Evolutionary conservation across 192 early-diverging fungal genomes (phyloP).

Genomic region (Lobulomyces angularis): DNA sequence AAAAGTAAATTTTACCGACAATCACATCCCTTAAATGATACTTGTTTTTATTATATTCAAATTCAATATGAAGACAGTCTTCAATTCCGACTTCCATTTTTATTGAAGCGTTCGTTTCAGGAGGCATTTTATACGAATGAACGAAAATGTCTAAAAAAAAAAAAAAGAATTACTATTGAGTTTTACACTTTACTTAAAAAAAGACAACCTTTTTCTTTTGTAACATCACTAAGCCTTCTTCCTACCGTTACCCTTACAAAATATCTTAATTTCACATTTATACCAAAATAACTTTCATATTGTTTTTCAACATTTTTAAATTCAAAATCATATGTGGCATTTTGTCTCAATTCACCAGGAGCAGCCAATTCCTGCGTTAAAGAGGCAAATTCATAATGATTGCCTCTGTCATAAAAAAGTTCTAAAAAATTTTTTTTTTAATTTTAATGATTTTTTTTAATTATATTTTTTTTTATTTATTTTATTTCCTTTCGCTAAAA

Average conservation of each 20-base stretch:
- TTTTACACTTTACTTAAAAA: no score
- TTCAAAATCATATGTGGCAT: conserved; percentile 79
- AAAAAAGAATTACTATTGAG: no score
- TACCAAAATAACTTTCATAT: conserved; percentile 94
- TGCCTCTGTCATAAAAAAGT: conserved; percentile 87
- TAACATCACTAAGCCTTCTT: conserved; percentile 75
- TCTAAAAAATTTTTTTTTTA: no score
- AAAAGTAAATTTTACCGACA: conserved; percentile 98
- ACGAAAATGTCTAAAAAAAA: conserved; percentile 99
- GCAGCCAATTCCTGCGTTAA: conserved; percentile 87
- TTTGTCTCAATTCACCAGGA: conserved; percentile 79
- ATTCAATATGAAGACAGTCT: conserved; percentile 98
- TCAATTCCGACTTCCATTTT: conserved; percentile 99
- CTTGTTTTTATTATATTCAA: conserved; percentile 98
- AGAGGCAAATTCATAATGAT: conserved; percentile 89
- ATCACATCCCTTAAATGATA: conserved; percentile 98
- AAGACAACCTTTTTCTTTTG: conserved; percentile 79
- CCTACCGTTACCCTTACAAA: conserved; percentile 87
- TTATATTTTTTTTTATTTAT: neutral
- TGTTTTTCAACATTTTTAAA: conserved; percentile 99
- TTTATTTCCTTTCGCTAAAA: no score
- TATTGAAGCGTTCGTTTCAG: conserved; percentile 85
- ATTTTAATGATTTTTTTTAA: conserved; percentile 10
- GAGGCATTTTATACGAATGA: conserved; percentile 88
- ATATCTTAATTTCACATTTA: conserved; percentile 96